Base-by-base conservation (phyloP, 805 yeast genomes). In the Candida takata region DNA sequence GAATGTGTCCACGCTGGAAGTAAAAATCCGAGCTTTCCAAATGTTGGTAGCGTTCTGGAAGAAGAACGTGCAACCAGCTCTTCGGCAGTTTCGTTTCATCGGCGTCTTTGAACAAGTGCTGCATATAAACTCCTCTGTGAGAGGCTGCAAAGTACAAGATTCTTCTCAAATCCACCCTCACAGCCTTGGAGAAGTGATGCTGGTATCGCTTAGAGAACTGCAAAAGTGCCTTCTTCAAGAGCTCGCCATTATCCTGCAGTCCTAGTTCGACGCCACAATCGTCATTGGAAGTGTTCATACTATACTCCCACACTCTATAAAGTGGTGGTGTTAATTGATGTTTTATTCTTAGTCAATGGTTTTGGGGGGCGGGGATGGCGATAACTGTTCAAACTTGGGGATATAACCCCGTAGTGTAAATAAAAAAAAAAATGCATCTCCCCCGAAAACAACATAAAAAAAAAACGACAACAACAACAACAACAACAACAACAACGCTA, bases 61-160 rank as follows among this genome's bases (percentile, higher is more conserved):
- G 44, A 8, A 40, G 29, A 8, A 44, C 53, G 37, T 44, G 54
- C 13, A 35, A 44, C 52, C 48, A 48, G 23, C 40, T 45, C 29
- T 34, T 44, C 5, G 52, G 56, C n/a, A 47, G 43, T 13, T 36
- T 32, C 21, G 35, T 14, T 28, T 35, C 47, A 27, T 44, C 50
- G 12, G 34, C 41, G 11, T 51, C 54, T 4, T 64, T 60, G 40
- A 74, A 69, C 34, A 72, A 53, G 41, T 54, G 52, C 21, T 54
- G 43, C 38, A 69, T 39, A 48, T 64, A 65, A 29, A 54, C 46
- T 19, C 73, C 76, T 20, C 56, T 55, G 28, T 51, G 47, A 1
- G 79, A 61, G 5, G 70, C 64, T 3, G 69, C 60, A 15, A 53
- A 51, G 38, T 61, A 70, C 32, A 79, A 54, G 3, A 66, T 60